These are phyloP conservation scores for Solanum virginianum DNA, from an alignment of 257 asterid species.

Conservation along the genomic window DNA sequence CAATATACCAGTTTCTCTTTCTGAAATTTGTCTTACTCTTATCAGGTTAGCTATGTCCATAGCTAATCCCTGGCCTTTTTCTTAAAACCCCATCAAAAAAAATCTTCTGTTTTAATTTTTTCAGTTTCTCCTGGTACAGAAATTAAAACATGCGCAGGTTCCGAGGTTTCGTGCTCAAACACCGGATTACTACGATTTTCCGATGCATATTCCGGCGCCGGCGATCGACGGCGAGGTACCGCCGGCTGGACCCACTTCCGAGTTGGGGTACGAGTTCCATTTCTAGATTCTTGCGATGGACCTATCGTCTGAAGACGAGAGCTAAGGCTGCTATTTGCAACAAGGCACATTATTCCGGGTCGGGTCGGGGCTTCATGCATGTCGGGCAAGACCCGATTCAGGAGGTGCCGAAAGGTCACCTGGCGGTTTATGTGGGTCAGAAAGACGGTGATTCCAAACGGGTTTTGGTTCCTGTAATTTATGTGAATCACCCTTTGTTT, in stretches of 20 bases:
- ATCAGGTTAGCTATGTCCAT: conserved; percentile 57
- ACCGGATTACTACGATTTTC: conserved; percentile 39
- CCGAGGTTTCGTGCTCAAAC: conserved; percentile 60
- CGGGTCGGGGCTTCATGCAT: conserved; percentile 21
- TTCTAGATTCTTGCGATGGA: conserved; percentile 36
- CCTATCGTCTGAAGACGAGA: conserved; percentile 26
- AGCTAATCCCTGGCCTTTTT: conserved; percentile 80
- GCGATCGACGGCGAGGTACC: conserved; percentile 6
- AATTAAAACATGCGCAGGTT: conserved; percentile 26
- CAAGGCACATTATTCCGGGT: conserved; percentile 4
- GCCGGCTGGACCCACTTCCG: conserved; percentile 10
- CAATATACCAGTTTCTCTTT: conserved; percentile 37
- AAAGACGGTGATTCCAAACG: conserved; percentile 48
- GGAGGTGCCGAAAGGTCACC: conserved; percentile 51
- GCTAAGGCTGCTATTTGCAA: conserved; percentile 40
- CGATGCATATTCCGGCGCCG: conserved; percentile 32
- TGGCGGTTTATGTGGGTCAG: conserved; percentile 79
- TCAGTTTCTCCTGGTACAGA: not conserved
- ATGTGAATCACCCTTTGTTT: conserved; percentile 70
- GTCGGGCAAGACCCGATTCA: conserved; percentile 36
- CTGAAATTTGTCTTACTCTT: conserved; percentile 41
- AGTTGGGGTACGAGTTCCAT: conserved; percentile 8
- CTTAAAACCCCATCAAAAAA: conserved; percentile 4
- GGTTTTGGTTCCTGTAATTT: conserved; percentile 65
- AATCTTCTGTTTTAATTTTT: not conserved